These are phyloP conservation scores for Striga asiatica DNA, from an alignment of 257 asterid genomes.

Conservation along the genomic window DNA sequence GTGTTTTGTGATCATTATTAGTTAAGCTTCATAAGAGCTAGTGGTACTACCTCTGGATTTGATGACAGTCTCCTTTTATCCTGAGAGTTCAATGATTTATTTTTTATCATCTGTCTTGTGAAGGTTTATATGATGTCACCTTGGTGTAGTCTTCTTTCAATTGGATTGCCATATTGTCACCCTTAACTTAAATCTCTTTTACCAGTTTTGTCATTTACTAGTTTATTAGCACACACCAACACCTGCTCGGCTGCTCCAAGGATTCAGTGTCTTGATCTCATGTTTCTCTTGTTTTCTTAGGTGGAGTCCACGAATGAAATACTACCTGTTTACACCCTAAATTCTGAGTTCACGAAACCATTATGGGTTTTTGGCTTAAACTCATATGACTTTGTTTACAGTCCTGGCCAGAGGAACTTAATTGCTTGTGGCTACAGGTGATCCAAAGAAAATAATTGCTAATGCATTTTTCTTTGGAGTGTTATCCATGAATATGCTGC, in stretches of 20 bases:
- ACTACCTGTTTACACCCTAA: conserved; percentile 50
- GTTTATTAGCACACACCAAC: neutral
- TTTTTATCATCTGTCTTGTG: no score
- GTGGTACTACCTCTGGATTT: neutral
- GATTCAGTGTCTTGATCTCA: neutral
- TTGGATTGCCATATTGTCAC: no score
- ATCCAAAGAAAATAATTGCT: conserved; percentile 11
- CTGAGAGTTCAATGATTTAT: neutral
- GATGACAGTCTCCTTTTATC: neutral
- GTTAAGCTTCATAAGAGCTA: neutral
- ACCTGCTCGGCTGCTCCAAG: neutral
- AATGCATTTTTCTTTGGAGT: neutral
- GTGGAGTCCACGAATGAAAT: conserved; percentile 75
- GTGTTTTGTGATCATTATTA: neutral
- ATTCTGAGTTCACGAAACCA: conserved; percentile 88
- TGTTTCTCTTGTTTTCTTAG: conserved; percentile 28
- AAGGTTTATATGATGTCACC: no score
- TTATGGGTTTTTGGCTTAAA: conserved; percentile 82
- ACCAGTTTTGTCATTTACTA: no score
- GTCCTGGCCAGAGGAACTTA: conserved; percentile 31
- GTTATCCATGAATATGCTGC: neutral
- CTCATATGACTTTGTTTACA: conserved; percentile 65
- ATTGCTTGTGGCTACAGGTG: conserved; percentile 93
- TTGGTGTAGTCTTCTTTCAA: no score
- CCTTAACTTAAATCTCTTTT: no score